Conservation (phyloP, 371 early-diverging fungal species). For the Mortierella sp. region DNA sequence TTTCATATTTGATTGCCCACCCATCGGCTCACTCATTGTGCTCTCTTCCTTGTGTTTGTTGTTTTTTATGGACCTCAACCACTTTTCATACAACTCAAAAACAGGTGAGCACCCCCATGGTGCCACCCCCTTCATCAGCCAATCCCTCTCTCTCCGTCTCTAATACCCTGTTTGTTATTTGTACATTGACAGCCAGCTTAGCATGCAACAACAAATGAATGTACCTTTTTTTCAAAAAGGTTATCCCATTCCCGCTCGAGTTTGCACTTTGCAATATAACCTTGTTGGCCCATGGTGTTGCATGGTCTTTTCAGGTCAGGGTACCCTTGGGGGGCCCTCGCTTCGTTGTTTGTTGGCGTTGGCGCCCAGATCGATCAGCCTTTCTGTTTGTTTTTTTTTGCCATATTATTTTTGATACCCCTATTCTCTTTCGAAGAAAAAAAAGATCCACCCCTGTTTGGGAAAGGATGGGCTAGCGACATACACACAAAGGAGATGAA, state of each 20-base stretch:
- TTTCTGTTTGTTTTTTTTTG: neutral
- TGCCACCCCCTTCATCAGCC: neutral
- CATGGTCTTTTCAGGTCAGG: neutral
- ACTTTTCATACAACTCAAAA: conserved; percentile 15
- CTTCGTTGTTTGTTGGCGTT: neutral
- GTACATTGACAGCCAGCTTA: neutral
- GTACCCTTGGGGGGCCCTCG: neutral
- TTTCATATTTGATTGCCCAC: neutral
- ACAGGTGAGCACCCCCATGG: conserved; percentile 6
- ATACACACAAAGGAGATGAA: neutral
- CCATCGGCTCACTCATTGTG: conserved; percentile 2
- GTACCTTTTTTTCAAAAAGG: neutral
- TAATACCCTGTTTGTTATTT: neutral
- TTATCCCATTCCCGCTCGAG: neutral
- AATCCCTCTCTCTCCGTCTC: neutral
- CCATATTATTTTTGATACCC: neutral
- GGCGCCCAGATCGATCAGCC: neutral
- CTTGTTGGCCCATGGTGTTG: conserved; percentile 7
- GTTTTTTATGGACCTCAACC: neutral
- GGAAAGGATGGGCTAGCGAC: neutral
- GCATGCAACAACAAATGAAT: neutral
- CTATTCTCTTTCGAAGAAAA: neutral
- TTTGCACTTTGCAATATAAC: conserved; percentile 4
- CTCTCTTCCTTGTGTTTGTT: neutral
- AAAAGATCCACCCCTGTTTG: conserved; percentile 1